phyloP scores from a whole-genome alignment of 257 asterid genomes.

The Solanum habrochaites region DNA sequence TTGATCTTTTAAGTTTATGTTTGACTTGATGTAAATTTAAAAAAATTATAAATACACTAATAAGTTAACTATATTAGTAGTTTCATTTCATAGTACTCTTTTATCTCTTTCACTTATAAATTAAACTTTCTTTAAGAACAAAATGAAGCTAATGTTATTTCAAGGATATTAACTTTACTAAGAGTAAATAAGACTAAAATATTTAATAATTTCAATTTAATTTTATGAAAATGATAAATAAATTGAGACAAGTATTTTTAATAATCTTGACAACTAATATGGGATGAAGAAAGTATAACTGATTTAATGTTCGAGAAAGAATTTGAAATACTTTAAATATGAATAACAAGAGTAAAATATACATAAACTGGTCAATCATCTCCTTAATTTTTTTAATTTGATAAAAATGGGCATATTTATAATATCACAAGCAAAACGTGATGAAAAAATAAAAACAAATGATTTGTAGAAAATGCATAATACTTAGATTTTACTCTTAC shows the following conservation, averaged over 20 bases:
- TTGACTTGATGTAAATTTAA: neutral
- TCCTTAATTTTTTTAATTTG: neutral
- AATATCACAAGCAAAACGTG: no score
- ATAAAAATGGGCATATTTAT: neutral
- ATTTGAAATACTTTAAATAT: neutral
- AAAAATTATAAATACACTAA: no score
- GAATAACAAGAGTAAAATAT: neutral
- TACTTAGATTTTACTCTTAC: neutral
- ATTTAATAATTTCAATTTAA: neutral
- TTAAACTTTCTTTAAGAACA: neutral
- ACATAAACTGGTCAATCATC: neutral
- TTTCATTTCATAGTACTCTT: no score
- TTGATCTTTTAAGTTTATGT: neutral
- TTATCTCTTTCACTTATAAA: neutral
- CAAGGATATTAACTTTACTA: neutral
- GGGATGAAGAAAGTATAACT: neutral
- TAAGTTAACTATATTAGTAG: no score
- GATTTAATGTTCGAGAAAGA: neutral
- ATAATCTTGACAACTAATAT: neutral
- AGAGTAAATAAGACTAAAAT: neutral
- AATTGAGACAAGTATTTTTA: accelerated
- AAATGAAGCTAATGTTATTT: neutral
- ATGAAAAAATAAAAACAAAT: no score
- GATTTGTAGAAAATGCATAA: neutral
- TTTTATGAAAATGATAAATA: neutral